Evolutionary conservation across 148 eudicot genomes (phyloP), one percentile per base, ranked within the genome.

Genomic region (Cornus controversa): DNA sequence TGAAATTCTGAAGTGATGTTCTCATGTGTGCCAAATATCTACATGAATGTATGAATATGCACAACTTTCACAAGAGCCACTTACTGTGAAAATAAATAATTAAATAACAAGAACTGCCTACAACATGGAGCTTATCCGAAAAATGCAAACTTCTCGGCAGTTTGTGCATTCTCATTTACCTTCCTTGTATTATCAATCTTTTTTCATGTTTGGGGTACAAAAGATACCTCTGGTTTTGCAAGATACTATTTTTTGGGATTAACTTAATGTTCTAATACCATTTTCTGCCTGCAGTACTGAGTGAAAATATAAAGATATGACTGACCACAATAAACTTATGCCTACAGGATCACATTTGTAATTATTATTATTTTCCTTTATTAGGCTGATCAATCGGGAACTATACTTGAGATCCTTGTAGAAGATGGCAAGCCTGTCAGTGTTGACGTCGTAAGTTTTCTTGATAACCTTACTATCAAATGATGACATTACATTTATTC

Each of bases 321-420:
- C 42, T 63, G 26, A 66, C 34, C 11, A 25, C 24, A 64, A n/a
- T 64, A 26, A 10, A 66, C 36, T 66, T 8, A 64, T 25, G 67
- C 67, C 28, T 10, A 24, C 24, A 24, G 9, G 24, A 25, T 64
- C 28, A 26, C 26, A 9, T 5, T 72, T 29, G 13, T 50, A 50
- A 3, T 40, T 50, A 50, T 11, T n/a, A n/a, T 50, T 11, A 2
- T 50, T 11, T 23, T 37, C 70, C 60, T 64, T 75, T 45, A 58
- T 26, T 72, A 89, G 91, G 91, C 91, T 75, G 91, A 86, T 77
- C 86, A 79, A 83, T 77, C 86, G 20, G 91, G 91, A 53, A 89
- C 91, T 22, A 18, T 89, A 47, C 84, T 84, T 34, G 89, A 89
- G 72, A 45, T 86, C 28, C 11, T 89, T 75, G 89, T 85, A 24